phyloP scores from a whole-genome alignment of 352 stramenopile species.

The Phytophthora crassamura region DNA sequence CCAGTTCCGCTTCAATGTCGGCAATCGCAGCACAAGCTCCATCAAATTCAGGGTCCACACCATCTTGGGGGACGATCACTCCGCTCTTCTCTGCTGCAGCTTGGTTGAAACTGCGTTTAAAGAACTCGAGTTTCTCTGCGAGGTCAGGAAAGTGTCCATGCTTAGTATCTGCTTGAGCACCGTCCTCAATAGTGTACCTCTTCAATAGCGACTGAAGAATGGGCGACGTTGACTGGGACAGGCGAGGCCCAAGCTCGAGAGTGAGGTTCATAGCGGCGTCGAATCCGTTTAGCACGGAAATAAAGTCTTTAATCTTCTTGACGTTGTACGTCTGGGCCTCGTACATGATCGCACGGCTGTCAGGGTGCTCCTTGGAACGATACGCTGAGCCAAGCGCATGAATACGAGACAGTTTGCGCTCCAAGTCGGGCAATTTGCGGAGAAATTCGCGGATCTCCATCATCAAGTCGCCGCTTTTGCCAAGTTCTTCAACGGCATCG shows the following conservation, averaged over 20 bases:
- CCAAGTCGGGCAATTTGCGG: conserved; percentile 95
- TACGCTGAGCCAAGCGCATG: conserved; percentile 94
- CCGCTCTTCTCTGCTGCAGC: conserved; percentile 89
- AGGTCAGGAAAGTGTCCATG: conserved; percentile 92
- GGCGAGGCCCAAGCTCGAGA: conserved; percentile 79
- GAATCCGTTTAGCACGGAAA: conserved; percentile 93
- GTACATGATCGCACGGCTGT: conserved; percentile 98
- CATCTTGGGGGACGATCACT: conserved; percentile 93
- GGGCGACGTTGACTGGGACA: conserved; percentile 62
- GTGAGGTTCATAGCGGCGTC: conserved; percentile 81
- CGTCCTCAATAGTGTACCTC: conserved; percentile 34
- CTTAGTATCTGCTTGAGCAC: conserved; percentile 15
- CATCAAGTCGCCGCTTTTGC: conserved; percentile 68
- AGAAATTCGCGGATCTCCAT: conserved; percentile 88
- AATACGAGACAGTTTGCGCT: conserved; percentile 96
- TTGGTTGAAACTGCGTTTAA: conserved; percentile 97
- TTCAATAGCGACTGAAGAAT: conserved; percentile 68
- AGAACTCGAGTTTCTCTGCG: conserved; percentile 93
- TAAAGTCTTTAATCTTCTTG: conserved; percentile 96
- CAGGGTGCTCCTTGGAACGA: conserved; percentile 91
- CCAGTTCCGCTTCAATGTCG: conserved; percentile 88
- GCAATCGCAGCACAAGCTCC: conserved; percentile 89
- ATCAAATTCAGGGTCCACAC: conserved; percentile 96
- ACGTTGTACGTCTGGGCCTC: conserved; percentile 97
- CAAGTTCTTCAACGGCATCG: conserved; percentile 96